Base-by-base conservation (phyloP, 1,139 yeast genomes). In the Debaryomyces nepalensis region DNA sequence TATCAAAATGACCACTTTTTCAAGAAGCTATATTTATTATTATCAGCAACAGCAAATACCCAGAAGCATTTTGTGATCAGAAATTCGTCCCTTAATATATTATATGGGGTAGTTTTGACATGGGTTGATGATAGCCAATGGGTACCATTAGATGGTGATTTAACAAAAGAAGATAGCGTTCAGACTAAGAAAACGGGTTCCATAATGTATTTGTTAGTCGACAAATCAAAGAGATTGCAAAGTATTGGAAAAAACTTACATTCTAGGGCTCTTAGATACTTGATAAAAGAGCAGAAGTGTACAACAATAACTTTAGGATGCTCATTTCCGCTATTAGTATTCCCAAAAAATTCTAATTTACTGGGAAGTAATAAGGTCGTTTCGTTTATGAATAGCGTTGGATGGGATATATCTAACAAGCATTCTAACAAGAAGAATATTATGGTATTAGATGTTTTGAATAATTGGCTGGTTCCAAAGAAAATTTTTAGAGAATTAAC, bases 201-300 rank as follows among this genome's bases (percentile, higher is more conserved):
- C 32, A 66, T 82, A 3, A 51, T 76, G 42, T 73, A 71, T 57
- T 50, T 82, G 5, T 57, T 79, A 50, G 87, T 82, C 5, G 85
- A 80, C 46, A 78, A 75, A 42, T 64, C 81, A 16, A 77, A 81
- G 45, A 61, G 86, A 30, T 65, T 74, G 23, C 83, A 81, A 63
- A 75, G 81, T 42, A 75, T 82, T 33, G 87, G 87, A 7, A 73
- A 76, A 44, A 77, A 78, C 49, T 60, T 82, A 37, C 84, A 81
- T 53, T 69, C 74, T 8, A 64, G 82, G 35, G 86, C 85, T 0
- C 62, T 80, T 39, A 61, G 79, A 42, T 79, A 81, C 54, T 62
- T 82, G 26, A 57, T 66, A 3, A 66, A 72, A 37, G 82, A 79
- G 43, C 59, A 66, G 37, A 59, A 66, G 9, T 80, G 83, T 48